Percentiles rank a stretch among this genome's conserved stretches.
Evolutionary conservation across 169 alveolate genomes (phyloP).

Genomic region (Perkinsus marinus): DNA sequence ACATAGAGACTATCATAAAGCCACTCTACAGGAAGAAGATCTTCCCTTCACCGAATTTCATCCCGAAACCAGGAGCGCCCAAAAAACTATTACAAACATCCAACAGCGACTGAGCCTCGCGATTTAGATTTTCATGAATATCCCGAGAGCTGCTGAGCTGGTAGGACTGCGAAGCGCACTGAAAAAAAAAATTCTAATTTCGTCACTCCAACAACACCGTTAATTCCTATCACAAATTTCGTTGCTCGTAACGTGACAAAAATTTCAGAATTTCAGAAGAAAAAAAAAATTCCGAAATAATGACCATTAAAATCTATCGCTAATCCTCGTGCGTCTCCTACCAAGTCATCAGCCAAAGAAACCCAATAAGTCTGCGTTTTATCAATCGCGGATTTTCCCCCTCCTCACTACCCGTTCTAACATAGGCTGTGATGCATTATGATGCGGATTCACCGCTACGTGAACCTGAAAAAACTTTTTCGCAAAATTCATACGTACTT

Average conservation of each 20-base stretch:
- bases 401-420: neutral
- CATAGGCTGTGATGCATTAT: neutral
- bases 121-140: neutral
- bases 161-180: neutral
- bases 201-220: too few species aligned
- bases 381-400: neutral
- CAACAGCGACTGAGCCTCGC: neutral
- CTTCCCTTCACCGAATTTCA: neutral
- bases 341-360: too few species aligned
- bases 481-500: neutral
- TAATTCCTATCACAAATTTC: too few species aligned
- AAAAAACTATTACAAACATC: neutral
- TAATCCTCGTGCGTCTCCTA: too few species aligned
- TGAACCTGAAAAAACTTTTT: neutral
- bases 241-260: too few species aligned
- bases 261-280: too few species aligned
- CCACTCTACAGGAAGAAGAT: too few species aligned
- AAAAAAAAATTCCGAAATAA: too few species aligned
- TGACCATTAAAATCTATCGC: too few species aligned
- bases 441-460: neutral
- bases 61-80: neutral
- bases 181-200: too few species aligned
- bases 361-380: neutral
- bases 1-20: too few species aligned
- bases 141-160: neutral